A percentile compares a stretch with the other conserved stretches of the same genome.
Evolutionary conservation across 305 asterid species (phyloP).

Genomic region (Coffea humblotiana): DNA sequence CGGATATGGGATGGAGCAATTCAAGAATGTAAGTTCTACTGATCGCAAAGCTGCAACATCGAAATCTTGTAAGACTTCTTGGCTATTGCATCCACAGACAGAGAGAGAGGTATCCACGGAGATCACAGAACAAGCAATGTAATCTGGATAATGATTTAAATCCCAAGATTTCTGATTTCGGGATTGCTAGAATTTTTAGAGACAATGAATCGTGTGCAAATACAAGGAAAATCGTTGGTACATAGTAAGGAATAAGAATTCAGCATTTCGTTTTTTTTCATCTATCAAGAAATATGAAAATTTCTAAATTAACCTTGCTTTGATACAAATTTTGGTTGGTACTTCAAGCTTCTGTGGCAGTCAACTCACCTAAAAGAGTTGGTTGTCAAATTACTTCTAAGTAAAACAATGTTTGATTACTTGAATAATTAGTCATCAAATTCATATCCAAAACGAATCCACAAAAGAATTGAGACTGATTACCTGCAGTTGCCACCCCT

Average conservation of each 20-base stretch:
- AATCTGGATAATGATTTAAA: constrained; percentile 18
- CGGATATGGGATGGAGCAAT: background rate
- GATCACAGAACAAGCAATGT: background rate
- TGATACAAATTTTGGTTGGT: background rate
- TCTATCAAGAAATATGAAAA: background rate
- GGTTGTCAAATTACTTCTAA: constrained; percentile 28
- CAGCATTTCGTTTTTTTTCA: background rate
- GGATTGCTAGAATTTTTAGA: constrained; percentile 25
- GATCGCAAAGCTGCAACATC: background rate
- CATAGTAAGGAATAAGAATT: constrained; percentile 9
- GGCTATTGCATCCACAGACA: too few relatives aligned
- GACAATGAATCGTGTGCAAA: constrained; percentile 14
- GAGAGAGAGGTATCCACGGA: too few relatives aligned
- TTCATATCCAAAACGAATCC: too few relatives aligned
- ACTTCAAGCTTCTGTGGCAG: too few relatives aligned
- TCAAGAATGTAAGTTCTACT: background rate
- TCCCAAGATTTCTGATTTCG: constrained; percentile 29
- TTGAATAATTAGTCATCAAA: background rate
- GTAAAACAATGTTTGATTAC: constrained; percentile 4
- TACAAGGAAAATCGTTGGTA: constrained; percentile 17
- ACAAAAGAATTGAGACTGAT: too few relatives aligned
- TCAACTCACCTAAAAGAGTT: background rate
- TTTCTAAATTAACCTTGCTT: background rate
- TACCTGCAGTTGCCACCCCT: too few relatives aligned
- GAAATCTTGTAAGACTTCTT: too few relatives aligned